Evolutionary conservation across 805 yeast species (phyloP).

Genomic region (Kazachstania viticola): DNA sequence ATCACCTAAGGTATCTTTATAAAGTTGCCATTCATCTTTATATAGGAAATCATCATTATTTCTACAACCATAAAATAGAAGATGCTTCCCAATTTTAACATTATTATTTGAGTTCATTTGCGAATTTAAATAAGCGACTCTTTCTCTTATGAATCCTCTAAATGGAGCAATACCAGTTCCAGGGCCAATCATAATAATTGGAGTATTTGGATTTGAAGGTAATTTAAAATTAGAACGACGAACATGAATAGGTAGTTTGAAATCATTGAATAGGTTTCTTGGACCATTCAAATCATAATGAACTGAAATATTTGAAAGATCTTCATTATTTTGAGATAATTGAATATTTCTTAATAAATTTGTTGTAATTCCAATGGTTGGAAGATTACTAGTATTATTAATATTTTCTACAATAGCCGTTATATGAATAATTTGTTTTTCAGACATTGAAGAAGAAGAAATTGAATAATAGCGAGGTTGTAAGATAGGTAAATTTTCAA

Average conservation of each 20-base stretch:
- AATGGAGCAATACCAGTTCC: conserved; percentile 99
- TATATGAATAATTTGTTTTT: conserved; percentile 64
- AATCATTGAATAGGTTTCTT: conserved; percentile 35
- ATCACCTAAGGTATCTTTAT: conserved; percentile 47
- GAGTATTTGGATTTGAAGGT: conserved; percentile 76
- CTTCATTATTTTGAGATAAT: conserved; percentile 40
- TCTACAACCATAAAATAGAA: conserved; percentile 85
- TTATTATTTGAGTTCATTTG: too few relatives aligned
- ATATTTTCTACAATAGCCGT: conserved; percentile 86
- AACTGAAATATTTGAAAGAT: conserved; percentile 18
- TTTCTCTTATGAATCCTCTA: conserved; percentile 88
- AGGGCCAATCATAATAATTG: conserved; percentile 93
- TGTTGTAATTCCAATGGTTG: conserved; percentile 70
- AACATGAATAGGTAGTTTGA: conserved; percentile 77
- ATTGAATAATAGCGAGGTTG: conserved; percentile 97
- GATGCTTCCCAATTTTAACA: conserved; percentile 52
- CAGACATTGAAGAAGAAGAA: conserved; percentile 75
- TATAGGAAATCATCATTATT: conserved; percentile 77
- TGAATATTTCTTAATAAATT: conserved; percentile 72
- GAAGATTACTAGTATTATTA: conserved; percentile 13
- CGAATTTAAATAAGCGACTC: conserved; percentile 42
- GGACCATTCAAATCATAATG: conserved; percentile 79
- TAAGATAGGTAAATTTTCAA: conserved; percentile 70
- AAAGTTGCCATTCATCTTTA: conserved; percentile 80
- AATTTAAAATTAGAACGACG: conserved; percentile 92